Evolutionary conservation across 1,284 basidiomycete genomes (phyloP), one percentile per base, ranked within the genome.

Genomic region (Sparassis latifolia): DNA sequence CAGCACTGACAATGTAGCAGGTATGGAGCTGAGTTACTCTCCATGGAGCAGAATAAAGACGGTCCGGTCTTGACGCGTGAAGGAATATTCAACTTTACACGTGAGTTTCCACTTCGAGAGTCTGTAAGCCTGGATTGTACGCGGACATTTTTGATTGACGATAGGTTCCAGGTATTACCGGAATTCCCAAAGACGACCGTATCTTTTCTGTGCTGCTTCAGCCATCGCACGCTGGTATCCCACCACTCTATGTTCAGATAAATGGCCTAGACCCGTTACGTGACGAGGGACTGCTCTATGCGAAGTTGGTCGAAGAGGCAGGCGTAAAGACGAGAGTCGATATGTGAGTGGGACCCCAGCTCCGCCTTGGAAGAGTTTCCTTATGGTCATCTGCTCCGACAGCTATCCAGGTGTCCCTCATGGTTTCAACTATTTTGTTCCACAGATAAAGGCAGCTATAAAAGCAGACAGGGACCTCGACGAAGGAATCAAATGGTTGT

Each of bases 221-320:
- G 20, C 33, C 49, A 7, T 52, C 53, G 1, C 55, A 56, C 38
- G 44, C 20, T 4, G 58, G 51, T 20, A 52, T 63, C 4, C 52
- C 62, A 3, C 57, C 57, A 2, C 47, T 57, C 9, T 61, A 52
- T 54, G 35, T 63, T 3, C 62, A 63, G 42, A 47, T 58, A 6
- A 42, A 41, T 28, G 61, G 53, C 5, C 42, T 49, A n/a, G 61
- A 62, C 38, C 55, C 57, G 20, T 37, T 59, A 10, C 53, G 61
- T 12, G 62, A 65, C 45, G 61, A 63, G 33, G 59, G 55, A 2
- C 28, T 58, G 7, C 40, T 62, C 1, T 62, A 62, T 45, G 58
- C 56, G 32, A 54, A 53, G 43, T 46, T 58, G 4, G 46, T 62
- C 6, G 50, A 52, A 10, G 60, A 60, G 40, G 55, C 55, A 1